Percentiles rank a stretch among this genome's conserved stretches.
Conservation (phyloP, 805 yeast genomes). For the Yarrowia sp. region DNA sequence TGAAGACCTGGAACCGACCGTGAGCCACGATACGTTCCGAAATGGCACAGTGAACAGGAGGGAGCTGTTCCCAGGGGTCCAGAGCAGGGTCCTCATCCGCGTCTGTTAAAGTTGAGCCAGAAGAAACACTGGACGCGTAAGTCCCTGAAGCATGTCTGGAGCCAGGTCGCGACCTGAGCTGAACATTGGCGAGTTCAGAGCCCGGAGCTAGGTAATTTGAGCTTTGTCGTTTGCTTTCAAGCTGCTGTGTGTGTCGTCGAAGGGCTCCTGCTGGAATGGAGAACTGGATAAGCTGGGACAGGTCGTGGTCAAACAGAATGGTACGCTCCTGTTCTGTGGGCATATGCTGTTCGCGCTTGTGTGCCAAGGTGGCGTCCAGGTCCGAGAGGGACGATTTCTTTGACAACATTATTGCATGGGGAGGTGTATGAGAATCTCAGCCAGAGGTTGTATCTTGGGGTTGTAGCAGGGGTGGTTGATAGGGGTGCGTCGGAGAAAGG, state of each 20-base stretch:
- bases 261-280: constrained; percentile 24
- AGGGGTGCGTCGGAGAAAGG: neutral
- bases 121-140: constrained; percentile 20
- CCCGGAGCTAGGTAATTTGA: neutral
- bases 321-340: constrained; percentile 25
- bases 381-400: constrained; percentile 21
- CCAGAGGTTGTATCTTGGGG: neutral
- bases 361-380: constrained; percentile 20
- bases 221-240: constrained; percentile 1
- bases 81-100: neutral
- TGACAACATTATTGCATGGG: constrained; percentile 19
- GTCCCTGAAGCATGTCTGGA: neutral
- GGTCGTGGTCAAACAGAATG: constrained; percentile 25
- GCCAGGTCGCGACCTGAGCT: constrained; percentile 16
- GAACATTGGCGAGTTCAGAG: constrained; percentile 14
- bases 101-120: constrained; percentile 10
- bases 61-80: constrained; percentile 15
- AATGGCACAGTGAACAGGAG: constrained; percentile 23
- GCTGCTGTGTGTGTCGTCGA: constrained; percentile 8
- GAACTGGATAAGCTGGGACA: constrained; percentile 23
- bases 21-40: constrained; percentile 26
- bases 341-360: constrained; percentile 6
- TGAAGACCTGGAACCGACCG: constrained; percentile 19
- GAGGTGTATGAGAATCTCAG: neutral
- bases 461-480: neutral